Conservation (phyloP, 345 rosid species). For the rapeseed (Brassica napus) region Da-Ae NC_063451.1:47289501-47290000, state of each 20-base stretch:
- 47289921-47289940: constrained; percentile 62
- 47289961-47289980: not conserved
- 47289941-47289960: constrained; percentile 59
- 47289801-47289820: constrained; percentile 49
- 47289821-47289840: constrained; percentile 68
- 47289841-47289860: constrained; percentile 88
- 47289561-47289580: too few species aligned
- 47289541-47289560: not conserved
- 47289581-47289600: too few species aligned
- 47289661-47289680: constrained; percentile 4
- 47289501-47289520: constrained; percentile 8
- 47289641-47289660: constrained; percentile 2
- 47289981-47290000: not conserved
- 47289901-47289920: constrained; percentile 95
- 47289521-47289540: constrained; percentile 6
- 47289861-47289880: constrained; percentile 82
- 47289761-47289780: not conserved
- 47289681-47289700: not conserved
- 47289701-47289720: not conserved
- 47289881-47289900: constrained; percentile 63
- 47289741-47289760: constrained; percentile 18
- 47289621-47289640: not conserved
- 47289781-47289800: constrained; percentile 2
- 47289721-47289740: constrained; percentile 3
- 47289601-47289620: constrained; percentile 8